These are phyloP conservation scores for Bacidia gigantensis DNA, from an alignment of 495 filamentous ascomycete genomes.

Conservation along the genomic window DNA sequence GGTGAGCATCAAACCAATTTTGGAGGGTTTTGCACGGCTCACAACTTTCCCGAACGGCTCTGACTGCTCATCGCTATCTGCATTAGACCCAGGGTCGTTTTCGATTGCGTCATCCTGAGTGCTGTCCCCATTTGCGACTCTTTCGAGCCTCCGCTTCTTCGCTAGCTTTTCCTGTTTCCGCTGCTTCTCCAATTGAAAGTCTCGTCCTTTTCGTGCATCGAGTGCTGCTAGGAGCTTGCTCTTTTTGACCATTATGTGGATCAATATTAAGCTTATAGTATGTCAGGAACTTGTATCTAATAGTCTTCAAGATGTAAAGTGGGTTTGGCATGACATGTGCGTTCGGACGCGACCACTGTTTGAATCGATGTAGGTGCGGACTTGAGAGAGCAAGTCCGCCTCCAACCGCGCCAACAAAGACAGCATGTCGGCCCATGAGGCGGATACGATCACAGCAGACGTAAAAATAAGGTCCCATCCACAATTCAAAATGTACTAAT, in stretches of 20 bases:
- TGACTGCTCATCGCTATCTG: conserved; percentile 14
- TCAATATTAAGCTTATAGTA: too few relatives aligned
- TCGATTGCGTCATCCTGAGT: conserved; percentile 9
- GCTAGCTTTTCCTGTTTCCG: conserved; percentile 42
- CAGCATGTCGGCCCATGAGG: neutral
- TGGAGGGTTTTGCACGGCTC: neutral
- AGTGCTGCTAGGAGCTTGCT: conserved; percentile 54
- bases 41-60: conserved; percentile 10
- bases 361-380: neutral
- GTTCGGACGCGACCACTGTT: neutral
- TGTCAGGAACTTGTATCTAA: too few relatives aligned
- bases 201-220: conserved; percentile 50
- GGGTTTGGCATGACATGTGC: neutral
- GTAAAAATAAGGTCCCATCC: neutral
- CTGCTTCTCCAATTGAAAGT: conserved; percentile 55
- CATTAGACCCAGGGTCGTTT: conserved; percentile 12
- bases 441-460: neutral
- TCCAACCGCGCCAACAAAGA: neutral
- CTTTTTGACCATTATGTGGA: conserved; percentile 42
- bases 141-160: conserved; percentile 36
- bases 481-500: neutral
- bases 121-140: conserved; percentile 11
- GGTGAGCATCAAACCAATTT: neutral
- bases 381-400: neutral
- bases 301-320: too few relatives aligned